Evolutionary conservation across 2,329 filamentous ascomycete species (phyloP).

Genomic region (Ophiocordyceps camponoti-leonardi): DNA sequence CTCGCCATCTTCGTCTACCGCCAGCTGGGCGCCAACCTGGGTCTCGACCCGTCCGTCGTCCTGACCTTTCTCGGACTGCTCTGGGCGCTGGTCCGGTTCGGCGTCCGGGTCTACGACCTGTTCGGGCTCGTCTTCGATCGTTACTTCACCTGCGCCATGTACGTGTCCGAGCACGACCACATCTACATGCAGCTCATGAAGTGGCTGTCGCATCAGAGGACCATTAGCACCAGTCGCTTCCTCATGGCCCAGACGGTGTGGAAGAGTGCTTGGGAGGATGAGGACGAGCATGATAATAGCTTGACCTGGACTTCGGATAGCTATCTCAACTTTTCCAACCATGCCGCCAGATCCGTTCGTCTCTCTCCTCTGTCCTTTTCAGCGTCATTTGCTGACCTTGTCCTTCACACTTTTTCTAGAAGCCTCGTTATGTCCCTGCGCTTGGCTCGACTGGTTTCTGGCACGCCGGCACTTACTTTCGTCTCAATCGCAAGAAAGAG

Average conservation of each 20-base stretch:
- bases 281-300: constrained; percentile 16
- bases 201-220: constrained; percentile 36
- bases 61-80: constrained; percentile 26
- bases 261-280: constrained; percentile 39
- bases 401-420: constrained; percentile 9
- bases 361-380: not conserved
- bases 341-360: constrained; percentile 31
- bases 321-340: constrained; percentile 42
- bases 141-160: constrained; percentile 33
- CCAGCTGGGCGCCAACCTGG: constrained; percentile 24
- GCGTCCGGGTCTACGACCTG: constrained; percentile 16
- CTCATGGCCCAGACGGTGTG: constrained; percentile 38
- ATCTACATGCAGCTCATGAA: constrained; percentile 42
- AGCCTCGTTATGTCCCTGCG: constrained; percentile 35
- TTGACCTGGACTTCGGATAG: constrained; percentile 2
- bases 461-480: constrained; percentile 33
- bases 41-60: constrained; percentile 29
- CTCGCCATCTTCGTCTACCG: constrained; percentile 27
- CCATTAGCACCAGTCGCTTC: constrained; percentile 30
- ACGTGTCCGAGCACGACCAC: constrained; percentile 35
- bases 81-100: constrained; percentile 26
- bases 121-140: constrained; percentile 19
- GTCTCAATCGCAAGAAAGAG: constrained; percentile 27
- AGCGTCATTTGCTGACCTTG: not conserved
- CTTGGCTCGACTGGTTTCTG: constrained; percentile 36